Evolutionary conservation across 2,329 filamentous ascomycete species (phyloP), one percentile per base, ranked within the genome.

Genomic region (Didymella pinodella): DNA sequence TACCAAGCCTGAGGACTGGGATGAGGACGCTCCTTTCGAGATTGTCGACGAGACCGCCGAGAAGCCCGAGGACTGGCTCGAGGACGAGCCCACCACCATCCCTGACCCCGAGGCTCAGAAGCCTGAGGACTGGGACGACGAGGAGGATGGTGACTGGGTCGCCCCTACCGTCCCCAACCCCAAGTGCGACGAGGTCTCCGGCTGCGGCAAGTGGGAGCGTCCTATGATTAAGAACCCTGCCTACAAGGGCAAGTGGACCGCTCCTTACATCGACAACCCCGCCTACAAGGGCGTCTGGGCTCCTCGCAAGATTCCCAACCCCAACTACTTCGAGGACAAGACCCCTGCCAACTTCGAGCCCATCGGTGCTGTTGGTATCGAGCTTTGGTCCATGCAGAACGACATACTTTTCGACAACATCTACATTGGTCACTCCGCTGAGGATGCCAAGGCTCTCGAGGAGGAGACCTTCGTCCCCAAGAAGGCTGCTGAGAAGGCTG

Each of bases 371-470:
- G 90, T 98, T 82, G 95, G 95, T 72, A 98, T 98, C 75, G 95
- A 99, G 82, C 94, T 99, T 83, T 99, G 95, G 95, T 98, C 95
- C 74, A 99, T 99, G 95, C 94, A 97, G 83, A 96, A 89, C 79
- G 91, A 97, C 77, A 98, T 99, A 72, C 90, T 97, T 74, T 98
- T 99, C 74, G 92, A 98, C 88, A 99, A 99, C 89, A 96, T 99
- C 85, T 99, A 98, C 87, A 93, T 99, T 78, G 95, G 95, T 65
- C 95, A 99, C 88, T 98, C 94, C 20, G 79, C 95, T 69, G 92
- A 92, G 76, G 95, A 99, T 69, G 95, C 95, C 63, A 88, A 90
- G 80, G 90, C 93, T 83, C 85, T 99, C 75, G 90, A 92, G 72
- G 85, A 90, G 66, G 92, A 97, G 86, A 92, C 92, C 54, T 99